phyloP scores from a whole-genome alignment of 129 eudicot genomes.

The Glebionis coronaria region DNA sequence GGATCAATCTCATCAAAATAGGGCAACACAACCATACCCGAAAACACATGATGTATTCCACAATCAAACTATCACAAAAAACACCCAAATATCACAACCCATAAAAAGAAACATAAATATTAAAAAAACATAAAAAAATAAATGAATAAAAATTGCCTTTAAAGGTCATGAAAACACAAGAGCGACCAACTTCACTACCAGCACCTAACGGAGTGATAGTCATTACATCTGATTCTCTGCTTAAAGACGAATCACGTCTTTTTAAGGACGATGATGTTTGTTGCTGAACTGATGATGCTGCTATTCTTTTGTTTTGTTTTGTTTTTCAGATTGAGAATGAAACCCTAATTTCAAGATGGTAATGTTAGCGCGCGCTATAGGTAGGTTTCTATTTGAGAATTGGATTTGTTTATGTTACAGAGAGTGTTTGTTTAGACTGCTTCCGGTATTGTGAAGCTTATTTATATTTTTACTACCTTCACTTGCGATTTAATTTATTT shows the following conservation, averaged over 20 bases:
- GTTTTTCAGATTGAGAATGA: neutral
- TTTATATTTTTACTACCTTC: too few relatives aligned
- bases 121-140: neutral
- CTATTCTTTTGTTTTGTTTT: conserved; percentile 57
- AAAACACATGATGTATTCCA: conserved; percentile 95
- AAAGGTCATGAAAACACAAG: conserved; percentile 87
- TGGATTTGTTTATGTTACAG: too few relatives aligned
- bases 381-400: too few relatives aligned
- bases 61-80: conserved; percentile 69
- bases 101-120: neutral
- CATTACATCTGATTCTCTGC: conserved; percentile 77
- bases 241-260: conserved; percentile 51
- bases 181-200: conserved; percentile 95
- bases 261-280: conserved; percentile 44
- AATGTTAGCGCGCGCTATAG: neutral
- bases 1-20: conserved; percentile 98
- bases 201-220: conserved; percentile 90
- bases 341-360: neutral
- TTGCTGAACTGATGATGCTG: conserved; percentile 55
- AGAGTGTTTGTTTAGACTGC: too few relatives aligned
- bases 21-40: conserved; percentile 98
- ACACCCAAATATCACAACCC: neutral
- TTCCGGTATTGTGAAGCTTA: too few relatives aligned
- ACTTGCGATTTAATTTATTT: too few relatives aligned
- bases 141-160: conserved; percentile 97